Evolutionary conservation across 164 flowering plant genomes (phyloP).

Genomic region (Macadamia tetraphylla): DNA sequence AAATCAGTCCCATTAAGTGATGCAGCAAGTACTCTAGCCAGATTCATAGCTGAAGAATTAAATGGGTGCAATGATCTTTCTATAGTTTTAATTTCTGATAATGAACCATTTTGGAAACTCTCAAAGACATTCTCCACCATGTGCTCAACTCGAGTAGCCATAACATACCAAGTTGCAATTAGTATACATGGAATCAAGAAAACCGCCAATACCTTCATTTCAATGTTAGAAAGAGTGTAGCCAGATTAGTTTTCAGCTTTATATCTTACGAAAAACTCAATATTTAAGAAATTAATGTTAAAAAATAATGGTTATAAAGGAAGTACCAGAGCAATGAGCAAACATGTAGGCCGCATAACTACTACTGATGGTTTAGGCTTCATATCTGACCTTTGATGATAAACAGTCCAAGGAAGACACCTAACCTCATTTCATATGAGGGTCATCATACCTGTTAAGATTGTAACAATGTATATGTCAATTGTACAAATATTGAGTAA

Average conservation of each 20-base stretch:
- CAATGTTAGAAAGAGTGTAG: neutral
- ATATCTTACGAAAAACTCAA: neutral
- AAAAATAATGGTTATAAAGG: neutral
- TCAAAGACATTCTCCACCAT: constrained; percentile 4
- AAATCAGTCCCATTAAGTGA: constrained; percentile 14
- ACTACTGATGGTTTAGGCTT: constrained; percentile 24
- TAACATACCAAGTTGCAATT: constrained; percentile 18
- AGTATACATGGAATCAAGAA: constrained; percentile 24
- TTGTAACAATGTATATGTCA: too few relatives aligned
- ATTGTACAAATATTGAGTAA: too few relatives aligned
- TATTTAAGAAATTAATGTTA: neutral
- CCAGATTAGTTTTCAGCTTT: neutral
- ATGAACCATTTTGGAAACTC: constrained; percentile 2
- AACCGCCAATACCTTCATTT: constrained; percentile 28
- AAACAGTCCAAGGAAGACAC: too few relatives aligned
- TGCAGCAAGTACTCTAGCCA: constrained; percentile 26
- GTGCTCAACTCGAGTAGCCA: constrained; percentile 11
- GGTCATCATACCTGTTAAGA: too few relatives aligned
- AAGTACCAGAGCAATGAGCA: constrained; percentile 28
- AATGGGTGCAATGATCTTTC: constrained; percentile 15
- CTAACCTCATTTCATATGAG: too few relatives aligned
- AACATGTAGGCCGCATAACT: constrained; percentile 20
- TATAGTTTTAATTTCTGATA: constrained; percentile 21
- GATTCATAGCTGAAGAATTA: constrained; percentile 18
- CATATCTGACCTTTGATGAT: constrained; percentile 9